Evolutionary conservation across 2,329 filamentous ascomycete species (phyloP), one percentile per base, ranked within the genome.

Genomic region (Aspergillus ustus): DNA sequence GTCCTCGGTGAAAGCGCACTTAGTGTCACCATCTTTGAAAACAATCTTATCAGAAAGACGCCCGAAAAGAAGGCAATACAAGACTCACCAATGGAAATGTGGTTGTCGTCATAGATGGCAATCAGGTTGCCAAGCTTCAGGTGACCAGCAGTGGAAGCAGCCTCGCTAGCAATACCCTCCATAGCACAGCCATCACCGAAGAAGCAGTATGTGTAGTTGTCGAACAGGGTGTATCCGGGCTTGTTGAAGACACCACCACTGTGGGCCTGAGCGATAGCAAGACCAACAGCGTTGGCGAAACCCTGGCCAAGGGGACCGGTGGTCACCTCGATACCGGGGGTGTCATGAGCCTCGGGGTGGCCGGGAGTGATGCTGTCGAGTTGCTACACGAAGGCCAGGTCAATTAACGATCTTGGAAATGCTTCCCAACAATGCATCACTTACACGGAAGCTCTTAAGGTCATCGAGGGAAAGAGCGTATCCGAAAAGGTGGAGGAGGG

Each of bases 111-210:
- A 81, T 94, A 99, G 82, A 99, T 87, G 81, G 87, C 89, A 81
- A 98, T 98, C 75, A 99, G 85, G 87, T 98, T 99, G 78, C 94
- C 95, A 68, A 99, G 89, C 87, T 98, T 91, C 80, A 98, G 87
- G 84, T 99, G 95, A 76, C 95, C 95, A 71, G 95, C 95, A 71
- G 93, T 86, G 64, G 93, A 97, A 71, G 86, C 92, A 74, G 95
- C 94, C 85, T 99, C 95, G 76, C 88, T 87, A 70, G 95, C 92
- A 83, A 99, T 87, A 86, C 95, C 95, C 86, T 99, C 95, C 93
- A 96, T 96, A 82, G 96, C 87, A 83, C 95, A 99, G 70, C 95
- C 95, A 85, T 99, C 95, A 78, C 95, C 95, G 77, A 99, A 91
- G 87, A 98, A 97, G 81, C 81, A 83, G 84, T 93, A 99, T 78